Conservation (phyloP, 2,329 filamentous ascomycete species). For the Calonectria crousiana region DNA sequence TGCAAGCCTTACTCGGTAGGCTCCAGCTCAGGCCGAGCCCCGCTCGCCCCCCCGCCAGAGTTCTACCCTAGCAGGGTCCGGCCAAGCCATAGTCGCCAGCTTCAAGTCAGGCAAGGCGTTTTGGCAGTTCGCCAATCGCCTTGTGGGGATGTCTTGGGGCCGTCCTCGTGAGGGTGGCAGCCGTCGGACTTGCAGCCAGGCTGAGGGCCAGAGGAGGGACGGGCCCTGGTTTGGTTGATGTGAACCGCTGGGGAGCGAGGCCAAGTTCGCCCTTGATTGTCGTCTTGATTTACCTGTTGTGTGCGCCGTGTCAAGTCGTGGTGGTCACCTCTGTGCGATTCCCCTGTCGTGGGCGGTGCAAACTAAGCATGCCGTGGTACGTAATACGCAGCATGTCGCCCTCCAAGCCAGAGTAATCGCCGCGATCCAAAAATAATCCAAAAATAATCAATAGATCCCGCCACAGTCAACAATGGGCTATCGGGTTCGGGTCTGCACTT, state of each 20-base stretch:
- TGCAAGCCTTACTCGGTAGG: constrained; percentile 11
- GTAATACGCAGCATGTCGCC: not conserved
- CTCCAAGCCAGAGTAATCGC: not conserved
- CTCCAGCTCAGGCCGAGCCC: constrained; percentile 30
- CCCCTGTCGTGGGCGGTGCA: constrained; percentile 5
- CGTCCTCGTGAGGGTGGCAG: not conserved
- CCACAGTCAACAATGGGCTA: not conserved
- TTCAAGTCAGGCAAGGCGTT: constrained; percentile 32
- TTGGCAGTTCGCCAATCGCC: constrained; percentile 27
- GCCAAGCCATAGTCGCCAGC: constrained; percentile 30
- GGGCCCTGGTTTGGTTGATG: not conserved
- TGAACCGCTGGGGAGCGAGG: not conserved
- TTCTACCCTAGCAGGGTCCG: constrained; percentile 36
- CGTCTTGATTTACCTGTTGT: not conserved
- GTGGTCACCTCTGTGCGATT: not conserved
- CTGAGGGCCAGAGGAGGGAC: not conserved
- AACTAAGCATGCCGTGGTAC: not conserved
- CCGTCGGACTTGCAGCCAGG: not conserved
- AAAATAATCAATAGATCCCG: constrained; percentile 18
- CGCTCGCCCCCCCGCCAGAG: constrained; percentile 38
- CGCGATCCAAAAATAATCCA: constrained; percentile 19
- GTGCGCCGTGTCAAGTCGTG: not conserved
- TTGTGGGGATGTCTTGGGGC: constrained; percentile 1
- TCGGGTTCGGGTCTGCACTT: constrained; percentile 12
- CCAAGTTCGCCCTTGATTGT: not conserved